Base-by-base conservation (phyloP, 192 early-diverging fungal genomes). In the Chytriomyces hyalinus region DNA sequence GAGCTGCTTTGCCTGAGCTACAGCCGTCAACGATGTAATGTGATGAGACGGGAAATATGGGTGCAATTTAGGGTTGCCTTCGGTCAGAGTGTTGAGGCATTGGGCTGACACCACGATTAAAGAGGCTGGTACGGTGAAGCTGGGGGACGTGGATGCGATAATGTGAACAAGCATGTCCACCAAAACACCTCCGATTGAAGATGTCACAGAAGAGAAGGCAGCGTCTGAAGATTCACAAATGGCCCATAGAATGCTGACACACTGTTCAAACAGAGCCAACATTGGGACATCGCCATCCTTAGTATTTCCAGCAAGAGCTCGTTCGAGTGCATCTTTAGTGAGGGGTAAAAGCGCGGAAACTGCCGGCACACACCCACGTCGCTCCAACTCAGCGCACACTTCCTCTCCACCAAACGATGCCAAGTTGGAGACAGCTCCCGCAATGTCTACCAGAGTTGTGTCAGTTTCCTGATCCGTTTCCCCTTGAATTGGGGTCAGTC, bases 21-120 rank as follows among this genome's bases (percentile, higher is more conserved):
- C 47, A 11, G 8, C 13, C 17, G 26, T 10, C 7, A 67, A 22
- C 11, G 66, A 43, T 13, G 36, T 20, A n/a, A 67, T 43, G 11
- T 47, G 82, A 72, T 90, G 90, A 17, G 80, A 76, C 43, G 85
- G 76, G 80, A 94, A 89, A 4, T 88, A 77, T 28, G 86, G 82
- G 59, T 89, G 78, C 46, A 88, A 86, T 4, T 86, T 84, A 11
- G 80, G 71, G 74, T 94, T 94, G 17, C 92, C 92, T 64, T 95
- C 94, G 0, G 94, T 93, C 53, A 97, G 82, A 4, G 93, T 93
- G 76, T 93, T 91, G 13, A 97, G 83, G 53, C 91, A 93, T 83
- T 95, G 94, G 7, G 86, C 93, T 71, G 67, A 13, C 13, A 65
- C n/a, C 6, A 13, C 26, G n/a, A 65, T 24, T 28, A 65, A 28